These are phyloP conservation scores for Naganishia sp. DNA, from an alignment of 1,284 basidiomycete genomes.

Conservation along the genomic window DNA sequence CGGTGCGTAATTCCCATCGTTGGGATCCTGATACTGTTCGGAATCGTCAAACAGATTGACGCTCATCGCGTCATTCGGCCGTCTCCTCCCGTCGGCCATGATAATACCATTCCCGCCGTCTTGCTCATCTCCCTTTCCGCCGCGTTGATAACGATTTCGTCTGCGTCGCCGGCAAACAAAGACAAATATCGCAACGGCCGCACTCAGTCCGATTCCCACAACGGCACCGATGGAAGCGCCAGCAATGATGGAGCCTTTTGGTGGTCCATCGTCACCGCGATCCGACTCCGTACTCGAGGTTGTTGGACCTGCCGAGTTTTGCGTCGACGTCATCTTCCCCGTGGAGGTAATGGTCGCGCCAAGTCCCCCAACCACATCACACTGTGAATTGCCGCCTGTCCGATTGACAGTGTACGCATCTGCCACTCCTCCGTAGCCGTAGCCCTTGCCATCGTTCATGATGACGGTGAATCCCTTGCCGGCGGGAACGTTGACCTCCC, in stretches of 20 bases:
- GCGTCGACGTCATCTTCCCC: too few species aligned
- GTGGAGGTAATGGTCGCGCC: slow-evolving; percentile 4
- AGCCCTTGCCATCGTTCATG: slow-evolving; percentile 33
- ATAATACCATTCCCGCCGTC: not conserved
- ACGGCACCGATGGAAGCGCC: slow-evolving; percentile 27
- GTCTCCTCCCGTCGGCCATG: slow-evolving; percentile 18
- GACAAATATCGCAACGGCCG: slow-evolving; percentile 22
- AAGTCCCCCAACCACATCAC: slow-evolving; percentile 20
- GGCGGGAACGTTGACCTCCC: slow-evolving; percentile 31
- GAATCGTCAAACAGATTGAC: slow-evolving; percentile 23
- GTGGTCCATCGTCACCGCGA: slow-evolving; percentile 1
- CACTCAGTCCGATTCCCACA: slow-evolving; percentile 25
- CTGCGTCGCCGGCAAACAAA: slow-evolving; percentile 25
- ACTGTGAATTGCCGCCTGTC: slow-evolving; percentile 24
- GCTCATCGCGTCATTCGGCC: slow-evolving; percentile 22
- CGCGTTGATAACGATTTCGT: not conserved
- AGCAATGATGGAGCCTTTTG: slow-evolving; percentile 17
- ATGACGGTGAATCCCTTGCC: slow-evolving; percentile 31
- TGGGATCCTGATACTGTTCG: slow-evolving; percentile 16
- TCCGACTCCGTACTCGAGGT: not conserved
- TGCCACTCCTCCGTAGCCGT: slow-evolving; percentile 29
- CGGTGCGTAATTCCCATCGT: slow-evolving; percentile 21
- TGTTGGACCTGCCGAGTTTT: not conserved
- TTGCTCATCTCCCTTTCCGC: slow-evolving; percentile 12
- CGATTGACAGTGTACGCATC: slow-evolving; percentile 27